Percentiles rank a stretch among this genome's conserved stretches.
Conservation (phyloP, 2,329 filamentous ascomycete species). For the Plenodomus tracheiphilus region DNA sequence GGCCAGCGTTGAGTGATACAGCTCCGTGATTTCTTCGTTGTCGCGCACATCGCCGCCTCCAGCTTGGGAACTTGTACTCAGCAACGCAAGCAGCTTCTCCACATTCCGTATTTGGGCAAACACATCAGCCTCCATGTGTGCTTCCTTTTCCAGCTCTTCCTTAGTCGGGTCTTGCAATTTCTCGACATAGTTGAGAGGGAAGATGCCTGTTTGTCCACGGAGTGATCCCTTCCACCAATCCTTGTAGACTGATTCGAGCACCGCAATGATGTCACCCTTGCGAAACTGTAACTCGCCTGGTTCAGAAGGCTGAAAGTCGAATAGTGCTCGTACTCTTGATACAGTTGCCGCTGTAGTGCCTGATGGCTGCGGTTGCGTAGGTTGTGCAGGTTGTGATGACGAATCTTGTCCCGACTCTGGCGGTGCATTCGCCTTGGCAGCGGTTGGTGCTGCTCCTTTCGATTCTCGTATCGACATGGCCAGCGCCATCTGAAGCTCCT, state of each 20-base stretch:
- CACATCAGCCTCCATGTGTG: slow-evolving; percentile 87
- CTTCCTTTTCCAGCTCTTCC: slow-evolving; percentile 92
- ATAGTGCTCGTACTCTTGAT: slow-evolving; percentile 88
- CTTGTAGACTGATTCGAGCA: slow-evolving; percentile 96
- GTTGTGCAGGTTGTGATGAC: slow-evolving; percentile 41
- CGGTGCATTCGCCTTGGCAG: slow-evolving; percentile 48
- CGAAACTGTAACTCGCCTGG: slow-evolving; percentile 93
- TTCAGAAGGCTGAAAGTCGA: slow-evolving; percentile 93
- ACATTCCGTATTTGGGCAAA: slow-evolving; percentile 78
- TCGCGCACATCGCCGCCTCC: slow-evolving; percentile 71
- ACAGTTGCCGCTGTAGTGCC: slow-evolving; percentile 96
- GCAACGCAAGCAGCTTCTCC: slow-evolving; percentile 79
- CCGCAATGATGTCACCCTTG: slow-evolving; percentile 95
- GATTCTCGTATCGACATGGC: slow-evolving; percentile 92
- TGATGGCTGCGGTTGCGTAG: slow-evolving; percentile 65
- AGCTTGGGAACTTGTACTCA: slow-evolving; percentile 73
- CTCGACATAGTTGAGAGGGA: slow-evolving; percentile 97
- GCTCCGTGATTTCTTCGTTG: slow-evolving; percentile 90
- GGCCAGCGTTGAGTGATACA: slow-evolving; percentile 90
- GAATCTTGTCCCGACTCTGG: slow-evolving; percentile 34
- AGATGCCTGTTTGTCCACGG: slow-evolving; percentile 93
- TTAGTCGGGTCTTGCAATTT: slow-evolving; percentile 93
- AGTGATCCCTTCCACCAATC: slow-evolving; percentile 99
- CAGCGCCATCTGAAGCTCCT: slow-evolving; percentile 94
- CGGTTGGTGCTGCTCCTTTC: slow-evolving; percentile 46